phyloP scores from a whole-genome alignment of 257 asterid species.

The Primulina huaijiensis region DNA sequence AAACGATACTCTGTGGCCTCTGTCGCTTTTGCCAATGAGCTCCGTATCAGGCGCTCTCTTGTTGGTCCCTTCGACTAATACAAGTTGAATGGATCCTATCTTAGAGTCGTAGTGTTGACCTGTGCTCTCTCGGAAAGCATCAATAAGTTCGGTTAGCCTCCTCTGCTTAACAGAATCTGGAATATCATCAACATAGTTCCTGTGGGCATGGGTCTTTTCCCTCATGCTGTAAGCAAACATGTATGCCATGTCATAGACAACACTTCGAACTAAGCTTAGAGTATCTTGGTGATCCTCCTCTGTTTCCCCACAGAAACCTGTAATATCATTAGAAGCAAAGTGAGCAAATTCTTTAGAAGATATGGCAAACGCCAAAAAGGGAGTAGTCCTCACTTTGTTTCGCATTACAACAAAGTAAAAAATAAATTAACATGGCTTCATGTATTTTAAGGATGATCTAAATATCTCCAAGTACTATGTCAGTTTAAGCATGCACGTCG shows the following conservation, averaged over 20 bases:
- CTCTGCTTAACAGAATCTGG: conserved; percentile 82
- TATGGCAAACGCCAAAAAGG: not conserved
- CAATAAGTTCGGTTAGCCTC: conserved; percentile 81
- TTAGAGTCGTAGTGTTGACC: conserved; percentile 76
- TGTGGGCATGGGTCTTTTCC: conserved; percentile 96
- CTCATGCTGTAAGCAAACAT: conserved; percentile 99
- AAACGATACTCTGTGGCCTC: conserved; percentile 89
- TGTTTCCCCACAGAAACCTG: conserved; percentile 97
- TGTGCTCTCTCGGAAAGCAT: conserved; percentile 76
- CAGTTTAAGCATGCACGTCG: no score
- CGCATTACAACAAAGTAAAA: not conserved
- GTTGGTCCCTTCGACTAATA: conserved; percentile 92
- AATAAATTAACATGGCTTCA: not conserved
- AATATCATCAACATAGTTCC: conserved; percentile 82
- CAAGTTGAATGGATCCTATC: conserved; percentile 78
- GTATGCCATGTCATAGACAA: conserved; percentile 57
- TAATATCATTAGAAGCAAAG: not conserved
- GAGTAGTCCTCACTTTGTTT: not conserved
- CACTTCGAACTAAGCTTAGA: conserved; percentile 14
- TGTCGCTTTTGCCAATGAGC: conserved; percentile 88
- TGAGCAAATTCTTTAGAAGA: not conserved
- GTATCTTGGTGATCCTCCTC: conserved; percentile 85
- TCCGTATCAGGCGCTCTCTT: conserved; percentile 88
- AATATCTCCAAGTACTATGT: no score
- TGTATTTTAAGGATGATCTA: not conserved